A percentile compares a stretch with the other conserved stretches of the same genome.
These are phyloP conservation scores for Zopfochytrium polystomum DNA, from an alignment of 371 early-diverging fungal species.

Conservation along the genomic window DNA sequence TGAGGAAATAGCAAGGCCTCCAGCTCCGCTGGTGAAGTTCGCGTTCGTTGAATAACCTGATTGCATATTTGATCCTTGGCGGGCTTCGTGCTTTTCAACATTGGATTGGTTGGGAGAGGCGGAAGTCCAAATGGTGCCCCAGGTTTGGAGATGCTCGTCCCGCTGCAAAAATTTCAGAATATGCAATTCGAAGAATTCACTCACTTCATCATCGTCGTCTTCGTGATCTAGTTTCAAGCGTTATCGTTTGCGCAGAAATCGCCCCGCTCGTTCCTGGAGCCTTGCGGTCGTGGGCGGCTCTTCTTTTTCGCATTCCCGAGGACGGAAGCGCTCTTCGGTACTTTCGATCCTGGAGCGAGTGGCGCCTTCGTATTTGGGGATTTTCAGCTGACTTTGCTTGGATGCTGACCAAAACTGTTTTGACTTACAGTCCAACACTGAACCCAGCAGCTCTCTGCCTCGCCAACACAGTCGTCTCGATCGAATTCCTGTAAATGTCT, in stretches of 20 bases:
- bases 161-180: too few relatives aligned
- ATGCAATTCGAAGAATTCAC: too few relatives aligned
- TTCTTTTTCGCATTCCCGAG: conserved; percentile 13
- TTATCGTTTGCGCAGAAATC: conserved; percentile 5
- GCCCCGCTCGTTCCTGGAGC: background rate
- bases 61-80: background rate
- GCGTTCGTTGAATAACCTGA: background rate
- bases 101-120: conserved; percentile 6
- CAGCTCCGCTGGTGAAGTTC: background rate
- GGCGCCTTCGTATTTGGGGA: too few relatives aligned
- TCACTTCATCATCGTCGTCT: too few relatives aligned
- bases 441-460: conserved; percentile 50
- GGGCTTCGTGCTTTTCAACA: background rate
- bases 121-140: too few relatives aligned
- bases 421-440: conserved; percentile 51
- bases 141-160: too few relatives aligned
- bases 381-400: too few relatives aligned
- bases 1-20: background rate
- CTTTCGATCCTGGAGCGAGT: too few relatives aligned
- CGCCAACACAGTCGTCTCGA: conserved; percentile 53
- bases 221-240: conserved; percentile 12
- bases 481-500: conserved; percentile 21
- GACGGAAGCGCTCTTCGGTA: conserved; percentile 5
- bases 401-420: too few relatives aligned
- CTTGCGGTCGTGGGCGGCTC: background rate